These are phyloP conservation scores for Cryptococcus maquisensis DNA, from an alignment of 1,284 basidiomycete genomes.

Conservation along the genomic window DNA sequence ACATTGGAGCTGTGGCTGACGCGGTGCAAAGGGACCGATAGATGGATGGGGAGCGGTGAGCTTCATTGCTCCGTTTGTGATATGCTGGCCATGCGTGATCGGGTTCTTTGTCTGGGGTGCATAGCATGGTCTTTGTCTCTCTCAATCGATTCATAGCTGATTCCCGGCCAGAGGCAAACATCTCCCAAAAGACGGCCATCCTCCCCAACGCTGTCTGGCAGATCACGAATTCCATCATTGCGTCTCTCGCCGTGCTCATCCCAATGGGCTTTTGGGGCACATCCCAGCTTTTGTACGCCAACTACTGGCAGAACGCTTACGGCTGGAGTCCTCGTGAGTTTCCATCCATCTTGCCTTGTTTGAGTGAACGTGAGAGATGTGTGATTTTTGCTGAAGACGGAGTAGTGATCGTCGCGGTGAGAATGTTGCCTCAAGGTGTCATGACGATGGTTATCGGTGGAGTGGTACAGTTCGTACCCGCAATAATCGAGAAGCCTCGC, in stretches of 20 bases:
- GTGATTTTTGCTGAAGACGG: neutral
- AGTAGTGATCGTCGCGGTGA: slow-evolving; percentile 26
- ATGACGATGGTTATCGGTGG: slow-evolving; percentile 24
- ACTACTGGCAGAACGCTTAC: slow-evolving; percentile 22
- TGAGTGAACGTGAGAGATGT: neutral
- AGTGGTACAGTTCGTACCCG: slow-evolving; percentile 16
- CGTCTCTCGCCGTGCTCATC: slow-evolving; percentile 16
- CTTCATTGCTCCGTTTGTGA: slow-evolving; percentile 40
- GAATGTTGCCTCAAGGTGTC: slow-evolving; percentile 34
- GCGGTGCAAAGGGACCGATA: slow-evolving; percentile 11
- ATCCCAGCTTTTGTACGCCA: slow-evolving; percentile 26
- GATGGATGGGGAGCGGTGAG: slow-evolving; percentile 32
- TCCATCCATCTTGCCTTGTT: too few relatives aligned
- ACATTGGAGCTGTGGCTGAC: too few relatives aligned
- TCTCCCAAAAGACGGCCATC: slow-evolving; percentile 18
- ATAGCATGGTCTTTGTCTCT: neutral
- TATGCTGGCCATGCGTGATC: slow-evolving; percentile 22
- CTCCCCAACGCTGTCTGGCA: slow-evolving; percentile 26
- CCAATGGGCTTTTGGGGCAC: slow-evolving; percentile 31
- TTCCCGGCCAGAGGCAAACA: slow-evolving; percentile 8
- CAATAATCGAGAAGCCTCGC: slow-evolving; percentile 22
- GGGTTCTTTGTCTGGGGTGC: slow-evolving; percentile 39
- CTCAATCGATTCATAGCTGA: slow-evolving; percentile 4
- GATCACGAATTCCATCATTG: slow-evolving; percentile 28
- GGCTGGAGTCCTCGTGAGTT: slow-evolving; percentile 20